phyloP scores from a whole-genome alignment of 2,329 filamentous ascomycete species.

The Phialocephala sp. region DNA sequence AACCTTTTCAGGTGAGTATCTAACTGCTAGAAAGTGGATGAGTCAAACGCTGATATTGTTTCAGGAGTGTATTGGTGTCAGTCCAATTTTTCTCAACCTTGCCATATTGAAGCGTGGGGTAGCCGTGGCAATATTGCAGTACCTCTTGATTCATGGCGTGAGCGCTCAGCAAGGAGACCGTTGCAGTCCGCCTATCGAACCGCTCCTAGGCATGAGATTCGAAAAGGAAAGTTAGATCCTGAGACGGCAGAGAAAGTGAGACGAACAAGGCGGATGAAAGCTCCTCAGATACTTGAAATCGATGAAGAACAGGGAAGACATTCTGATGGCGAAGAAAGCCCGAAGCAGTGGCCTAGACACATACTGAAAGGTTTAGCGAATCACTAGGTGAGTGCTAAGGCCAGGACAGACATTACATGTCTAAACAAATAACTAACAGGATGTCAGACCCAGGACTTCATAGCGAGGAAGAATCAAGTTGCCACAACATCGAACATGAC shows the following conservation, averaged over 20 bases:
- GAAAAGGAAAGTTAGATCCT: constrained; percentile 31
- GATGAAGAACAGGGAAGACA: too few species aligned
- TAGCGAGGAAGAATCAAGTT: too few species aligned
- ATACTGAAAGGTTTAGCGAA: too few species aligned
- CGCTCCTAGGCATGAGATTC: constrained; percentile 17
- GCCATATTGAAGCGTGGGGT: background rate
- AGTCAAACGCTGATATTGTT: background rate
- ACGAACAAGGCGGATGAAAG: constrained; percentile 29
- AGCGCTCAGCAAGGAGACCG: background rate
- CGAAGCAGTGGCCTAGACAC: too few species aligned
- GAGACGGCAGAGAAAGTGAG: constrained; percentile 31
- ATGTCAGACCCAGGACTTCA: too few species aligned
- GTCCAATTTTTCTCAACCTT: background rate
- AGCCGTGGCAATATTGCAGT: background rate
- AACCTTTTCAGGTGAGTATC: background rate
- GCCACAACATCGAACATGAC: too few species aligned
- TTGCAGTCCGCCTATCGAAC: background rate
- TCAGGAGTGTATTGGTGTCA: background rate
- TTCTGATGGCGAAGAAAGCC: too few species aligned
- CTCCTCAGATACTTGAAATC: too few species aligned
- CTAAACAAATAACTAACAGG: too few species aligned
- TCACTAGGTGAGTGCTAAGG: too few species aligned
- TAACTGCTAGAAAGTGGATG: background rate
- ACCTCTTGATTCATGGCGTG: background rate
- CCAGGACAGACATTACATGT: too few species aligned